Evolutionary conservation across 2,329 filamentous ascomycete species (phyloP).

Genomic region (Colletotrichum plurivorum): DNA sequence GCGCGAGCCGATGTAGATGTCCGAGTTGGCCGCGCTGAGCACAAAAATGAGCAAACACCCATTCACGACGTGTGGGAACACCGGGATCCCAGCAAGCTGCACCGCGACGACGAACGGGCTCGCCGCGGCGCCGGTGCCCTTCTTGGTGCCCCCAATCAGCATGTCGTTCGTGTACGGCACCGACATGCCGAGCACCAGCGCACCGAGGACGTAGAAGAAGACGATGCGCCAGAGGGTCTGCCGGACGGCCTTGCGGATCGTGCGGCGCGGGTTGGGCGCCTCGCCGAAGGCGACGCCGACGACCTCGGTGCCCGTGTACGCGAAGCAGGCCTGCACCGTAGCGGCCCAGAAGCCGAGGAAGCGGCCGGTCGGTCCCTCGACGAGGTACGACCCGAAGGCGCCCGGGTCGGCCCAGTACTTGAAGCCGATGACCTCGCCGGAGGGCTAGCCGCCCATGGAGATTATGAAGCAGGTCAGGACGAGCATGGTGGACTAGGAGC

Average conservation of each 20-base stretch:
- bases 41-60: conserved; percentile 45
- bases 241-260: conserved; percentile 43
- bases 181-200: conserved; percentile 44
- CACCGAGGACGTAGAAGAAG: conserved; percentile 44
- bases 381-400: conserved; percentile 55
- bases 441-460: conserved; percentile 56
- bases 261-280: conserved; percentile 44
- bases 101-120: conserved; percentile 46
- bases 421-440: conserved; percentile 56
- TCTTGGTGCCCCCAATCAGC: conserved; percentile 25
- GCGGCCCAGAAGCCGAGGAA: conserved; percentile 58
- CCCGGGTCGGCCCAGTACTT: conserved; percentile 60
- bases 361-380: conserved; percentile 50
- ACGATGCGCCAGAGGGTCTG: conserved; percentile 47
- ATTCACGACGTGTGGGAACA: conserved; percentile 44
- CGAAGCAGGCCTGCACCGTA: conserved; percentile 55
- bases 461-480: conserved; percentile 55
- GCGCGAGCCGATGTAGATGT: conserved; percentile 55
- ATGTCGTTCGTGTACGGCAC: conserved; percentile 44
- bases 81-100: conserved; percentile 40
- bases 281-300: conserved; percentile 81
- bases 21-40: conserved; percentile 38
- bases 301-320: conserved; percentile 74
- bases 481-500: conserved; percentile 55
- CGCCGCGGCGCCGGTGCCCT: conserved; percentile 47